phyloP scores from a whole-genome alignment of 2,329 filamentous ascomycete genomes.

The Diaporthe sp. region DNA sequence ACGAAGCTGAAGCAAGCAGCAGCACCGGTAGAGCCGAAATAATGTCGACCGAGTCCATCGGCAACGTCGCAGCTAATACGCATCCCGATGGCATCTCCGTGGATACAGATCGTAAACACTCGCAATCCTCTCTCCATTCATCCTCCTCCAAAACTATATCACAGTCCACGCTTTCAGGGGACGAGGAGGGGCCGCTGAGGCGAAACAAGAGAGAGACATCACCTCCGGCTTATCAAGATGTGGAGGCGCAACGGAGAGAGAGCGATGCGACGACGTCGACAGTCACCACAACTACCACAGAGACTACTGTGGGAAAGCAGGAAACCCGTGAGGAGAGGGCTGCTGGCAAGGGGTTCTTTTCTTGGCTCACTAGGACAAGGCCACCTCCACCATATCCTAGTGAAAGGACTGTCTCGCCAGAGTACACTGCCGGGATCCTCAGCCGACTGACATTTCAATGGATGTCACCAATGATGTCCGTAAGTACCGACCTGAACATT shows the following conservation, averaged over 20 bases:
- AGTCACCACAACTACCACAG: background rate
- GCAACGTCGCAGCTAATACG: too few relatives aligned
- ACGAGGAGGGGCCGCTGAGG: background rate
- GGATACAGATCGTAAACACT: background rate
- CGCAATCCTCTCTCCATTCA: slow-evolving; percentile 3
- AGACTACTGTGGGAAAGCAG: background rate
- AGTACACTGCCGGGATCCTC: slow-evolving; percentile 19
- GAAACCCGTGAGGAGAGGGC: slow-evolving; percentile 1
- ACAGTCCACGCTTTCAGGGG: background rate
- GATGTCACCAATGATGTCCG: slow-evolving; percentile 32
- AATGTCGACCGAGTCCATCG: background rate
- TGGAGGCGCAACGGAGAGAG: background rate
- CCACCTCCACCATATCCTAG: background rate
- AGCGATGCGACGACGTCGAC: background rate
- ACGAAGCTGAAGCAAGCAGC: background rate
- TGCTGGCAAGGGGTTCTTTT: slow-evolving; percentile 15
- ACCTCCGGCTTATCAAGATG: slow-evolving; percentile 11
- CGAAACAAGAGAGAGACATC: background rate
- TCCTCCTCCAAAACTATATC: background rate
- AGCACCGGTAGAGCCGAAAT: background rate
- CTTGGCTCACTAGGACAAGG: slow-evolving; percentile 16
- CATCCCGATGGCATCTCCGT: background rate
- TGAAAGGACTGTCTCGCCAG: slow-evolving; percentile 5
- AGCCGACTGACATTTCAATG: slow-evolving; percentile 25
- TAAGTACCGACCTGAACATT: background rate